A percentile compares a stretch with the other conserved stretches of the same genome.
Evolutionary conservation across 371 early-diverging fungal species (phyloP).

Genomic region (Paramicrosporidium saccamoebae): DNA sequence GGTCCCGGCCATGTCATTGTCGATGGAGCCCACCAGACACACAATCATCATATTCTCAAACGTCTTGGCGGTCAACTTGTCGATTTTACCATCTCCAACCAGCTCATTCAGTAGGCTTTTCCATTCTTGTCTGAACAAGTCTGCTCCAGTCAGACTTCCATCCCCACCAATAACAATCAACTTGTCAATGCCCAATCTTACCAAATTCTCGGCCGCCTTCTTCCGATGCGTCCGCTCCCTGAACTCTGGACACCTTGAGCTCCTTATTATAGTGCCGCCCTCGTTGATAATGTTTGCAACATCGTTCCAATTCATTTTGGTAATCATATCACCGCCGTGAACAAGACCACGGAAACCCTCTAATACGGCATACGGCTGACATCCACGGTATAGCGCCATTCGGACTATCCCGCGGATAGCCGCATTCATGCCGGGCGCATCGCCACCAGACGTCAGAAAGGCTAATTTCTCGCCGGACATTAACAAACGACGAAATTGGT

Average conservation of each 20-base stretch:
- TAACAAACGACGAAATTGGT: no score
- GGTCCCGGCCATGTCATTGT: conserved; percentile 87
- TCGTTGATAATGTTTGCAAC: conserved; percentile 48
- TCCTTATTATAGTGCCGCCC: conserved; percentile 94
- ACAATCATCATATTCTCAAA: conserved; percentile 51
- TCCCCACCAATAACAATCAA: conserved; percentile 95
- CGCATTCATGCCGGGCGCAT: conserved; percentile 97
- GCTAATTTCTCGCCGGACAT: conserved; percentile 51
- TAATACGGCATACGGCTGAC: conserved; percentile 58
- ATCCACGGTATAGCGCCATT: conserved; percentile 41
- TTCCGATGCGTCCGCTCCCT: conserved; percentile 55
- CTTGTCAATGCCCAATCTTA: conserved; percentile 68
- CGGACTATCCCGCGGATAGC: conserved; percentile 82
- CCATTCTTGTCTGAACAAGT: conserved; percentile 76
- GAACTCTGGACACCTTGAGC: conserved; percentile 71
- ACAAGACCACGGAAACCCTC: conserved; percentile 96
- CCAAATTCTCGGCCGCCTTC: conserved; percentile 48
- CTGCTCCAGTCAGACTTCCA: conserved; percentile 90
- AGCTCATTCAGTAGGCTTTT: conserved; percentile 37
- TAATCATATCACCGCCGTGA: conserved; percentile 60
- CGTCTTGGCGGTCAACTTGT: conserved; percentile 13
- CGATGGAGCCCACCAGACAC: conserved; percentile 81
- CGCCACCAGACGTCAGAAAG: conserved; percentile 91
- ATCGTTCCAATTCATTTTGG: conserved; percentile 52
- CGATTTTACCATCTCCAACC: conserved; percentile 13